Base-by-base conservation (phyloP, 2,329 filamentous ascomycete genomes). In the Beauveria pseudobassiana region DNA sequence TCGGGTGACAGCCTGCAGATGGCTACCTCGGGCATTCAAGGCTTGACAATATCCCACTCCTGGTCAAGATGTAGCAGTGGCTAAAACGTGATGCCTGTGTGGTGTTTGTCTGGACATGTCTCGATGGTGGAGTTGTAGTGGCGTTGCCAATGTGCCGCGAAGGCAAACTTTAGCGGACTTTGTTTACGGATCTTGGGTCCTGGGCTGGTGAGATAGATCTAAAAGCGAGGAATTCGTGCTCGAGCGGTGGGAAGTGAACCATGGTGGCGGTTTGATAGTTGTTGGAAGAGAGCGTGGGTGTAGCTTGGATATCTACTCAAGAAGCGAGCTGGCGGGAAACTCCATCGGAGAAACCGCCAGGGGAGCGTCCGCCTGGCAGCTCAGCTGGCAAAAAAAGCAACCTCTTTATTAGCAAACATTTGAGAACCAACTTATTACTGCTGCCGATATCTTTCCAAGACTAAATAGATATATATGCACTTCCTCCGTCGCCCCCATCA, bases 91-190 rank as follows among this genome's bases (percentile, higher is more conserved):
- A 59, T 52, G 48, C 8, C 45, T 26, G 57, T 14, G 48, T 28
- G 57, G 46, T 43, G 46, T 59, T 52, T 59, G 57, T 51, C 57
- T 59, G 57, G 57, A 43, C 57, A 52, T 59, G 57, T 52, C n/a
- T 48, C 38, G 57, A 42, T 52, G 57, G 57, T 59, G 57, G 57
- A 59, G 57, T 52, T 59, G 34, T 14, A 22, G 57, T 59, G 57
- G 57, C 57, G 57, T 52, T 45, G 30, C 38, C 43, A 45, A 30
- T 52, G 46, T 59, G 30, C 26, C 22, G 54, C 46, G 54, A 57
- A 16, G 54, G 42, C 46, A 59, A 59, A 59, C 57, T 46, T 40
- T 52, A 42, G 54, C 54, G 55, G 57, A 43, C 38, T 59, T 52
- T 42, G 24, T 16, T 38, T 14, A 38, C 14, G 34, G 34, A 38